These are phyloP conservation scores for Trichosporon sp. DNA, from an alignment of 1,284 basidiomycete genomes.

Conservation along the genomic window DNA sequence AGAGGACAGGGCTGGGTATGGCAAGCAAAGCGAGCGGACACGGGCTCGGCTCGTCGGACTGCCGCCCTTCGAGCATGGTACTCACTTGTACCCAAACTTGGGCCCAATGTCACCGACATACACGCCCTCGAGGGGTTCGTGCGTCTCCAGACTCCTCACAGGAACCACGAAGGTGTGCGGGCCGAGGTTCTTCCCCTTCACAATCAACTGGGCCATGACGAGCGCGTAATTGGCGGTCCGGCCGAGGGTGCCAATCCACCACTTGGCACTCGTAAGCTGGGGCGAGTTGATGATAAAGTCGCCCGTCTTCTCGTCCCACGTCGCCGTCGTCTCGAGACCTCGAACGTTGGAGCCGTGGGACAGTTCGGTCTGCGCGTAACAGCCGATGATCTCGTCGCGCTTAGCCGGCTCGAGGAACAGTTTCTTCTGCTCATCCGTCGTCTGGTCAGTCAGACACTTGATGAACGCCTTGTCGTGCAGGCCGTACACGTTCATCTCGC, in stretches of 20 bases:
- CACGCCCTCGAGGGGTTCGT: slow-evolving; percentile 59
- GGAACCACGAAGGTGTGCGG: slow-evolving; percentile 64
- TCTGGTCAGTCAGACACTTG: slow-evolving; percentile 27
- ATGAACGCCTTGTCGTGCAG: slow-evolving; percentile 30
- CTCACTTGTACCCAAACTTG: slow-evolving; percentile 63
- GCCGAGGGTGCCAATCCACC: slow-evolving; percentile 64
- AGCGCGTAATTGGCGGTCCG: slow-evolving; percentile 63
- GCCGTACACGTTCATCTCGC: slow-evolving; percentile 25
- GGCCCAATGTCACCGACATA: slow-evolving; percentile 64
- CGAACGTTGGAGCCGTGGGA: slow-evolving; percentile 63
- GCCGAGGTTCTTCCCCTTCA: slow-evolving; percentile 61
- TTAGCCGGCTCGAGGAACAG: slow-evolving; percentile 26
- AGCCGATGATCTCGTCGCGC: slow-evolving; percentile 57
- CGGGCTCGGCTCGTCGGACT: too few relatives aligned
- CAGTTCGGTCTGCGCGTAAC: slow-evolving; percentile 62
- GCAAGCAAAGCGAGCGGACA: too few relatives aligned
- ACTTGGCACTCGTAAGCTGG: slow-evolving; percentile 59
- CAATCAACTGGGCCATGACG: slow-evolving; percentile 62
- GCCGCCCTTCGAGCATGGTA: background rate
- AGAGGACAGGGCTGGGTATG: too few relatives aligned
- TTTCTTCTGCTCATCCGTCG: slow-evolving; percentile 25
- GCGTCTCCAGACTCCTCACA: slow-evolving; percentile 60
- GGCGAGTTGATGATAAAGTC: slow-evolving; percentile 62
- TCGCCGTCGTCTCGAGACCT: slow-evolving; percentile 63
- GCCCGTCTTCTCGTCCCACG: slow-evolving; percentile 61